Conservation (phyloP, 371 early-diverging fungal genomes). For the Cokeromyces recurvatus region DNA sequence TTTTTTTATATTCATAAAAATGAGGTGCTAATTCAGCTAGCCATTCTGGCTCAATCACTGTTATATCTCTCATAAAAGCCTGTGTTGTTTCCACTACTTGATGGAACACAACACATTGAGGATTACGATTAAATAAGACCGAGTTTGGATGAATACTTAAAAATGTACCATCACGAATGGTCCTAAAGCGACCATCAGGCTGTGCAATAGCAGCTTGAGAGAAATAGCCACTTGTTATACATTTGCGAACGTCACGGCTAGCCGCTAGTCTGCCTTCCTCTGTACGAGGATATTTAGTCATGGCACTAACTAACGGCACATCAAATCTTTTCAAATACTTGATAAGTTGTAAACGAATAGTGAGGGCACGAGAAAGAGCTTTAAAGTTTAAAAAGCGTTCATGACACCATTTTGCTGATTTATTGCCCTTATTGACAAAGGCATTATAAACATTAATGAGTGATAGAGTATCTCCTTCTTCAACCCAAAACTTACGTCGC, state of each 20-base stretch:
- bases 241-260: conserved; percentile 56
- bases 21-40: conserved; percentile 66
- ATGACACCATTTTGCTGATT: conserved; percentile 72
- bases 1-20: conserved; percentile 45
- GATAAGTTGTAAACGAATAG: conserved; percentile 66
- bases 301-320: conserved; percentile 41
- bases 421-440: conserved; percentile 57
- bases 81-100: conserved; percentile 76
- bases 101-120: conserved; percentile 77
- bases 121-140: conserved; percentile 68
- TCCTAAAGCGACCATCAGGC: conserved; percentile 55
- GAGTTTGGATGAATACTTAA: conserved; percentile 73
- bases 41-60: conserved; percentile 70
- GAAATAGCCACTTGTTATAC: conserved; percentile 74
- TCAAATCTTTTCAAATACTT: conserved; percentile 60
- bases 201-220: conserved; percentile 67
- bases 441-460: conserved; percentile 78
- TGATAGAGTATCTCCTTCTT: conserved; percentile 83
- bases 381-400: conserved; percentile 70
- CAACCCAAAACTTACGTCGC: conserved; percentile 70
- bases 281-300: conserved; percentile 23
- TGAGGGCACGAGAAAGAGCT: conserved; percentile 61
- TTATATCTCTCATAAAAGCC: conserved; percentile 69
- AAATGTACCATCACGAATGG: conserved; percentile 55
- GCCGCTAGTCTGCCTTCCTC: conserved; percentile 30